phyloP scores from a whole-genome alignment of 176 grass and related monocot genomes.

The Miscanthus lutarioriparius region DNA sequence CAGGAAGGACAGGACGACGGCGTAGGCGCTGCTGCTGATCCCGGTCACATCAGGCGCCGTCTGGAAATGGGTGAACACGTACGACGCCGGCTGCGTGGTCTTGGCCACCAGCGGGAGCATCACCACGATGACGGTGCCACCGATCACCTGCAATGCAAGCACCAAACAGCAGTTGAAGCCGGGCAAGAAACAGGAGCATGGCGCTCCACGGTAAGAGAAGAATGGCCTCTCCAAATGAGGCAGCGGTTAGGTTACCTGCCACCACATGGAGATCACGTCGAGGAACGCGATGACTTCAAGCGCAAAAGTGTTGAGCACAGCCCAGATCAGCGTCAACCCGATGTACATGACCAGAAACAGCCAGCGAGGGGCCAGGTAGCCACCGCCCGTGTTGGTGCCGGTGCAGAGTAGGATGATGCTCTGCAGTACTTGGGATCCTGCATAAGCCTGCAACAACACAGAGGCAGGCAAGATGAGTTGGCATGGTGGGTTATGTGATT shows the following conservation, averaged over 20 bases:
- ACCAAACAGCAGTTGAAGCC: not conserved
- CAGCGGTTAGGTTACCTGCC: constrained; percentile 58
- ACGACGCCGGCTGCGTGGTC: constrained; percentile 74
- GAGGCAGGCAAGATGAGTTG: not conserved
- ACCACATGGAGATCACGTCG: constrained; percentile 94
- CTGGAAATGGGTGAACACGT: constrained; percentile 88
- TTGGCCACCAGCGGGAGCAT: constrained; percentile 82
- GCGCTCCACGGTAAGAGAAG: not conserved
- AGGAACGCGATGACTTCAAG: constrained; percentile 91
- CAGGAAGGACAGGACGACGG: constrained; percentile 70
- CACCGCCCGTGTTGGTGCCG: constrained; percentile 84
- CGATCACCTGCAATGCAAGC: constrained; percentile 58
- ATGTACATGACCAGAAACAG: constrained; percentile 91
- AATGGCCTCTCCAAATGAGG: not conserved
- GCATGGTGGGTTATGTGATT: not conserved
- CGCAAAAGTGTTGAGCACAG: constrained; percentile 95
- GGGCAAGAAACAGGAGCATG: not conserved
- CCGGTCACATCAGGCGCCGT: constrained; percentile 62
- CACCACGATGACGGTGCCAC: constrained; percentile 77
- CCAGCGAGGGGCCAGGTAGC: constrained; percentile 76
- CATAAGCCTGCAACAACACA: constrained; percentile 62
- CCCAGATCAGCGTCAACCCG: constrained; percentile 81
- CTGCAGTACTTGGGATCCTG: constrained; percentile 79
- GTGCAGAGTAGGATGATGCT: constrained; percentile 93
- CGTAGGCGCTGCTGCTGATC: constrained; percentile 71